Evolutionary conservation across 331 rosid species (phyloP), one percentile per base, ranked within the genome.

Genomic region (Saraca asoca): DNA sequence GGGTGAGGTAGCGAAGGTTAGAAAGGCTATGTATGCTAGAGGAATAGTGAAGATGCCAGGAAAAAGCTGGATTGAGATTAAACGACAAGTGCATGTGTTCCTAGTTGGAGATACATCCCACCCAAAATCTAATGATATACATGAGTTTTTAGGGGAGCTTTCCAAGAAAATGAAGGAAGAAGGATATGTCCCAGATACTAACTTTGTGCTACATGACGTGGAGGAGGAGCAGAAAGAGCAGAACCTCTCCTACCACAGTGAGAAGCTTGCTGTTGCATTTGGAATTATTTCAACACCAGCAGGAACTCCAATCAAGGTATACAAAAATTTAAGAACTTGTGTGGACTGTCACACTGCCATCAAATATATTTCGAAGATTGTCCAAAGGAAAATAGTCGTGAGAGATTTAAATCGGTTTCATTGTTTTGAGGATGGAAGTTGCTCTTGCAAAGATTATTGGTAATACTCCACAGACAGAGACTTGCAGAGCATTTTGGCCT

Each of bases 171-270:
- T 88, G 92, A 86, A 71, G 66, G 86, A 80, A 77, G 86, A 81
- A 71, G 90, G 95, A 6, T 85, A 85, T 64, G 81, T 83, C 31
- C 85, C 88, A 1, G 95, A 85, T 77, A 82, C 86, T 2, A 86
- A 84, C 66, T 80, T 80, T 78, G 90, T 88, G 68, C 74, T 82
- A 52, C 88, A 81, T 71, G 92, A 85, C 58, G 88, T 85, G 59
- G 86, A 85, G 72, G 80, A 83, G 78, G 88, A 88, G 70, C 90
- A 88, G 69, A 85, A 88, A 72, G 95, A 88, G 79, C 87, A 81
- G n/a, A 88, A 81, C 79, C 87, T 88, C 49, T 75, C 79, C 38
- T 88, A 82, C 81, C 91, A 85, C 55, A 88, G 84, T 38, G 95
- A 83, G 81, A 88, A 83, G 76, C 87, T 85, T 55, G 89, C 89